Base-by-base conservation (phyloP, 805 yeast genomes). In the Candida odintsovae region DNA sequence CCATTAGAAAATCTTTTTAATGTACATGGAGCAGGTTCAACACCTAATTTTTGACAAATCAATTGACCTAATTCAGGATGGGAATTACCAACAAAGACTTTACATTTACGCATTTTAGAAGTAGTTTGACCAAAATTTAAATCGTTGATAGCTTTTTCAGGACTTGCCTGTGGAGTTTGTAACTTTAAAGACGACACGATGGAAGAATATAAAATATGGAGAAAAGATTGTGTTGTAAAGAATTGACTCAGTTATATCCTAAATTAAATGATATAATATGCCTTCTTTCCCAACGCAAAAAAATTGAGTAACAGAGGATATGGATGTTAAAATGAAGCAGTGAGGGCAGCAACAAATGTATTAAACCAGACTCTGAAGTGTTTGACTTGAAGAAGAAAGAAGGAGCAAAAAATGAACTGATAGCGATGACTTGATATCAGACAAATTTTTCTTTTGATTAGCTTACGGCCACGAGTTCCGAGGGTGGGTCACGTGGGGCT, bases 1-100 rank as follows among this genome's bases (percentile, higher is more conserved):
- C 99, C 99, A 63, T 94, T 94, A 52, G 97, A 86, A 68, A 94
- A 94, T 68, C 90, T 90, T 67, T 86, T 85, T 56, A 92, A 72
- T 10, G 94, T 80, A 62, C 95, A 88, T 25, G 96, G 95, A 25
- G 97, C 98, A 11, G 96, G 90, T 59, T 88, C 87, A 38, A 90
- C 90, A 31, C 98, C 98, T 38, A 94, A 72, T 45, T 90, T 76
- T 50, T 87, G 88, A 69, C 99, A 94, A 39, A 94, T 95, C 52
- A 88, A 74, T 51, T 80, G 75, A 36, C 99, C 99, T 57, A 94
- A 75, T 63, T 90, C 96, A 13, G 97, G 97, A 67, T 94, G 99
- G 45, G 98, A 90, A 50, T 87, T 82, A 40, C 99, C 99, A 48
- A 94, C 95, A 67, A 94, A 94, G 40, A 94, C 88, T 68, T 94